These are phyloP conservation scores for Colletotrichum sublineola DNA, from an alignment of 2,329 filamentous ascomycete genomes.

Conservation along the genomic window DNA sequence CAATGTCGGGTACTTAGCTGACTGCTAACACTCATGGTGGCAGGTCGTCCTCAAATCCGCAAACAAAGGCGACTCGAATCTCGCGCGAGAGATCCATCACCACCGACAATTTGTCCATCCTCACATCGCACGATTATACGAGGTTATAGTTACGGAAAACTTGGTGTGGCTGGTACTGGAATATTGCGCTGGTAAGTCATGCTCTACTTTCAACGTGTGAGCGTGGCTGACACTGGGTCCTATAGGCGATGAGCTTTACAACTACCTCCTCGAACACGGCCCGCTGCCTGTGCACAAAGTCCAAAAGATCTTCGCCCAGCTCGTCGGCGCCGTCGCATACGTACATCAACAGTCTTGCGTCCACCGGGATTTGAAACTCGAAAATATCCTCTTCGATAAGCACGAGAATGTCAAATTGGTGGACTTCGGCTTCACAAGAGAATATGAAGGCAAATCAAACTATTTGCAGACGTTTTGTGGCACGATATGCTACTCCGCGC, in stretches of 20 bases:
- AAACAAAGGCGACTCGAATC: slow-evolving; percentile 94
- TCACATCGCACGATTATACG: slow-evolving; percentile 95
- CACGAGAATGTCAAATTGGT: slow-evolving; percentile 97
- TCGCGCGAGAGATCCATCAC: slow-evolving; percentile 97
- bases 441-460: slow-evolving; percentile 95
- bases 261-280: slow-evolving; percentile 90
- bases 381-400: slow-evolving; percentile 96
- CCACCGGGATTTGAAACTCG: slow-evolving; percentile 95
- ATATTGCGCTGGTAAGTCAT: slow-evolving; percentile 84
- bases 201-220: slow-evolving; percentile 43
- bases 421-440: slow-evolving; percentile 97
- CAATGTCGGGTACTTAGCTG: neutral
- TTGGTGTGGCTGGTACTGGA: slow-evolving; percentile 97
- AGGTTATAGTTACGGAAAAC: slow-evolving; percentile 96
- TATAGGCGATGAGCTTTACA: slow-evolving; percentile 94
- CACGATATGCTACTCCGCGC: slow-evolving; percentile 96
- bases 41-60: slow-evolving; percentile 98
- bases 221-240: slow-evolving; percentile 47
- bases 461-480: slow-evolving; percentile 98
- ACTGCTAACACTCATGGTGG: slow-evolving; percentile 20
- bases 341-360: slow-evolving; percentile 97
- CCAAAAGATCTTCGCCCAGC: slow-evolving; percentile 94
- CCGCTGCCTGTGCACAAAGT: slow-evolving; percentile 87
- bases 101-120: slow-evolving; percentile 98
- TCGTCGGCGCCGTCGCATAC: slow-evolving; percentile 94